A percentile compares a stretch with the other conserved stretches of the same genome.
These are phyloP conservation scores for Tilletia setariae DNA, from an alignment of 1,284 basidiomycete genomes.

Conservation along the genomic window DNA sequence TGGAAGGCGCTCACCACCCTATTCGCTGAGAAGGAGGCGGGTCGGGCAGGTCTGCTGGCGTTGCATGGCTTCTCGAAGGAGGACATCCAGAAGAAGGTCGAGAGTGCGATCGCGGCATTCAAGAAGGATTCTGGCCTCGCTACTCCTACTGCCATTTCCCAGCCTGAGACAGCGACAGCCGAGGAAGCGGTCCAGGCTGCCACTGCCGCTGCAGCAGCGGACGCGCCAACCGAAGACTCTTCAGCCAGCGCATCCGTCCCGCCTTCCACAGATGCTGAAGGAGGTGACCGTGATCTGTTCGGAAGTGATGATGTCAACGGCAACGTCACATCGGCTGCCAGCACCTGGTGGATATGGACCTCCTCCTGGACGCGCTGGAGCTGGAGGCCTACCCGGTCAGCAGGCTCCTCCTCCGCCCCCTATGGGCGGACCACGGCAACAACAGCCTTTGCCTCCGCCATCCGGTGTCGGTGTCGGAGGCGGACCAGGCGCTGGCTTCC, in stretches of 20 bases:
- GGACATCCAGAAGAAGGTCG: slow-evolving; percentile 75
- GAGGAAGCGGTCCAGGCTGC: slow-evolving; percentile 17
- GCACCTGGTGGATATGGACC: slow-evolving; percentile 13
- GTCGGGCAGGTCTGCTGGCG: slow-evolving; percentile 82
- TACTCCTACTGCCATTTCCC: neutral
- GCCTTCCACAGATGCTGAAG: neutral
- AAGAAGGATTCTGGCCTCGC: slow-evolving; percentile 51
- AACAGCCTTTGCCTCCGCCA: slow-evolving; percentile 18
- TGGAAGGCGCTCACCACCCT: slow-evolving; percentile 88
- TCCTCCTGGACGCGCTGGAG: slow-evolving; percentile 11
- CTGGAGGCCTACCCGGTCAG: slow-evolving; percentile 22
- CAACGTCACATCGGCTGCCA: neutral
- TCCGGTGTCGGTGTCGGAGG: slow-evolving; percentile 48
- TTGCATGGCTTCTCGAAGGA: slow-evolving; percentile 89
- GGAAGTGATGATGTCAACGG: neutral
- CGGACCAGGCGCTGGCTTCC: slow-evolving; percentile 38
- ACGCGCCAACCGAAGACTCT: slow-evolving; percentile 20
- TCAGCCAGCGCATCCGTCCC: neutral
- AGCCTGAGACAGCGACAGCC: slow-evolving; percentile 20
- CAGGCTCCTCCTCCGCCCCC: slow-evolving; percentile 28
- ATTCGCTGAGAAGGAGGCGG: slow-evolving; percentile 71
- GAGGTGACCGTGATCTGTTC: neutral
- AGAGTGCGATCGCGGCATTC: slow-evolving; percentile 74
- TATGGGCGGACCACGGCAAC: slow-evolving; percentile 28
- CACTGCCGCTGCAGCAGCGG: slow-evolving; percentile 18